Base-by-base conservation (phyloP, 306 rosid genomes). In the Sechiopsis laciniata region DNA sequence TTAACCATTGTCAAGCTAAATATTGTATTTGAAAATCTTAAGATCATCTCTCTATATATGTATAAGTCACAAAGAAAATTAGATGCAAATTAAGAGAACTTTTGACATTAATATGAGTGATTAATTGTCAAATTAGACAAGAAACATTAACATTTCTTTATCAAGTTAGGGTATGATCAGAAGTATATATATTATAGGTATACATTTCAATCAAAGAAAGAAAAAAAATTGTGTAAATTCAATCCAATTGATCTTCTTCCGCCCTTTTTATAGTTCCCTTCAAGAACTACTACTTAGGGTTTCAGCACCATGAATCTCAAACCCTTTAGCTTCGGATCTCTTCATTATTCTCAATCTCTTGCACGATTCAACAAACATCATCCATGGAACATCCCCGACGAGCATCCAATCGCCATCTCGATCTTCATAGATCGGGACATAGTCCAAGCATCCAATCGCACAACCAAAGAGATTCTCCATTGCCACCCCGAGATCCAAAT, bases 361-460 rank as follows among this genome's bases (percentile, higher is more conserved):
- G 71, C 77, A 74, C 7, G 77, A 57, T 60, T 74, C 77, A 59
- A 17, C 3, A 16, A 74, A 74, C 77, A 74, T 74, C 71, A n/a
- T 88, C 98, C 98, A 93, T 12, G 98, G 97, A 60, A 93, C 98
- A 76, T 93, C 98, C 35, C 98, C 98, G 35, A 87, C 86, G 0
- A 93, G 91, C 98, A 93, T 90, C 98, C 98, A 93, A 72, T 93
- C 98, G 71, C 97, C 97, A 74, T 93, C 98, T 77, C 85, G 91
- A 87, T 93, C 98, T 74, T 90, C 98, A 73, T 93, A 93, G 80
- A 93, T 90, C 26, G 91, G 90, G 71, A 87, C 87, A 67, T 86
- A 83, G 74, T 93, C 55, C 37, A 61, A 72, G 20, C 75, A 82
- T 22, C 96, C 84, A 29, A 92, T 77, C 76, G 83, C 91, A 76